Percentiles rank a stretch among this genome's conserved stretches.
These are phyloP conservation scores for Incumbomyces lentus DNA, from an alignment of 2,329 filamentous ascomycete genomes.

Conservation along the genomic window DNA sequence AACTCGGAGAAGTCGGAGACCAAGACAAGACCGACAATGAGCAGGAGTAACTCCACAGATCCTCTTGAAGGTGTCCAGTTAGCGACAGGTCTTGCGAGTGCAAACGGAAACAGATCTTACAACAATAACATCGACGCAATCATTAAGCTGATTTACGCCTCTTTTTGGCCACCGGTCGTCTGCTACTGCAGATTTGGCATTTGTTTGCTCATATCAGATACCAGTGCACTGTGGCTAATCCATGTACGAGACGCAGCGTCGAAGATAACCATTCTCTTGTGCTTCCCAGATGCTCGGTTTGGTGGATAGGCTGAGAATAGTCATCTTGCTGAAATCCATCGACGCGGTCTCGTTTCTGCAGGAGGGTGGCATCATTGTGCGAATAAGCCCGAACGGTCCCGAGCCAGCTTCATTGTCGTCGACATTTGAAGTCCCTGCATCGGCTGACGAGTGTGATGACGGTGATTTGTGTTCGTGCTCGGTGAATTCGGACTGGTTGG, in stretches of 20 bases:
- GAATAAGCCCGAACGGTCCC: no score
- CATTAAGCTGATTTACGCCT: constrained; percentile 11
- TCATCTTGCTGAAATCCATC: no score
- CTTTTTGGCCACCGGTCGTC: constrained; percentile 9
- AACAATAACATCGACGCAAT: constrained; percentile 19
- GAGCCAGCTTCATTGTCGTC: no score
- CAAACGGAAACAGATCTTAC: background rate
- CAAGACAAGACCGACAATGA: constrained; percentile 29
- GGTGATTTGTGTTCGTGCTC: constrained; percentile 1
- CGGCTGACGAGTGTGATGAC: background rate
- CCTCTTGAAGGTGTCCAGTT: constrained; percentile 19
- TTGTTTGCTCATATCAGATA: constrained; percentile 3
- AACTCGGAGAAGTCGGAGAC: constrained; percentile 35
- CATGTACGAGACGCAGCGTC: no score
- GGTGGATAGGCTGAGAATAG: no score
- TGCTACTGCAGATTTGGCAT: constrained; percentile 2
- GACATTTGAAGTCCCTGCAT: background rate
- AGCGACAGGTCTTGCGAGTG: no score
- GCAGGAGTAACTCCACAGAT: constrained; percentile 30
- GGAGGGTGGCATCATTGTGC: no score
- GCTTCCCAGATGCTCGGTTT: no score
- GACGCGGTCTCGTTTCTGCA: no score
- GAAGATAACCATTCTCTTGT: no score
- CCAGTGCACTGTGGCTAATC: constrained; percentile 1
- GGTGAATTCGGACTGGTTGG: background rate